Base-by-base conservation (phyloP, 2,329 filamentous ascomycete species). In the Cryoendolithus antarcticus region DNA sequence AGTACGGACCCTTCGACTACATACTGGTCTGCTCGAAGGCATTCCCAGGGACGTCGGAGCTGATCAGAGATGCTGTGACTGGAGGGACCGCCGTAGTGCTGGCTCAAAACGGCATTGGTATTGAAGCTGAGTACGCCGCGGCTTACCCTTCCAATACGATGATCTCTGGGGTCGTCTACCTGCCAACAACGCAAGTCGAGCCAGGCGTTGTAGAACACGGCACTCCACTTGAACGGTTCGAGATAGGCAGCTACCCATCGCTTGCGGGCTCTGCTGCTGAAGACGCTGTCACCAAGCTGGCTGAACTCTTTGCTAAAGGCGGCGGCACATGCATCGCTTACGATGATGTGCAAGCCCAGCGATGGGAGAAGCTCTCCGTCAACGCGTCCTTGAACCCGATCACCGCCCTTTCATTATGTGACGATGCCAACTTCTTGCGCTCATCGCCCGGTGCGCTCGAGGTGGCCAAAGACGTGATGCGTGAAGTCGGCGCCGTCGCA, bases 311-410 rank as follows among this genome's bases (percentile, higher is more conserved):
- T 38, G 31, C 39, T 12, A 45, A 41, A 3, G 65, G 64, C 6
- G 65, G 67, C 6, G 69, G 61, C 6, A 65, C 66, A 2, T 66
- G 68, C 35, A 52, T 67, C 21, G 55, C 73, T 2, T 63, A 69
- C 24, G 63, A 69, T 9, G 66, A 79, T 45, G 62, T 80, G 3
- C 73, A 79, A 46, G 49, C 62, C 0, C 65, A 70, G 37, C 64
- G 74, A 9, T 80, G 74, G 75, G 62, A 66, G 40, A 80, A 80
- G 55, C 63, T 78, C 1, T 59, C 76, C 0, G 62, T 74, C 53
- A 80, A 79, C 48, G 73, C 67, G 2, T 64, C 70, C 0, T 75
- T 72, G 67, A 79, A 79, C 47, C 69, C 74, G 0, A 62, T 75
- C 19, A 75, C 71, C 28, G 72, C 74, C 0, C 58, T 77, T 3